Base-by-base conservation (phyloP, 2,329 filamentous ascomycete genomes). In the Cladorrhinum sp. region DNA sequence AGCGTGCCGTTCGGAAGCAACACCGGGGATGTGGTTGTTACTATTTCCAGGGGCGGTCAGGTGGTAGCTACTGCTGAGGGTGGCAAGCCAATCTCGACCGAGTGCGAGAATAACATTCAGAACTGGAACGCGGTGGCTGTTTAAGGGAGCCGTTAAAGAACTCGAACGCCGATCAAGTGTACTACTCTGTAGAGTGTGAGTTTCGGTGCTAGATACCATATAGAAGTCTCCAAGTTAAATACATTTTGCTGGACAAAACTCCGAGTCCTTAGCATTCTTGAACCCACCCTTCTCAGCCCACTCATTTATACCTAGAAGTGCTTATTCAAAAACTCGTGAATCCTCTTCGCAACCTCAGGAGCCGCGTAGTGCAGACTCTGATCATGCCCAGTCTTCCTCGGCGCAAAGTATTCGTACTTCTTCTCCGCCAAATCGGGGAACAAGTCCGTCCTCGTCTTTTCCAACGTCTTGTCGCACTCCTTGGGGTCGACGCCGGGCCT, bases 111-210 rank as follows among this genome's bases (percentile, higher is more conserved):
- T 36, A 54, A 57, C 2, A 49, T 64, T 7, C 57, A 63, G 55
- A 67, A 67, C 28, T 67, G 66, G 66, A 66, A 67, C 50, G 64
- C 64, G 1, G 63, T 64, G 5, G 58, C 58, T n/a, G 28, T 66
- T 2, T 62, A 57, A 28, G n/a, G n/a, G n/a, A n/a, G n/a, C n/a
- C n/a, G n/a, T n/a, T n/a, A n/a, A n/a, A n/a, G n/a, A n/a, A n/a
- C n/a, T n/a, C n/a, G n/a, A n/a, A n/a, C n/a, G n/a, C n/a, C n/a
- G n/a, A n/a, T n/a, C n/a, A n/a, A n/a, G n/a, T n/a, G n/a, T n/a
- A n/a, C n/a, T n/a, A n/a, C n/a, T n/a, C n/a, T n/a, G n/a, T n/a
- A n/a, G n/a, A n/a, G n/a, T n/a, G n/a, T n/a, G n/a, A n/a, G n/a
- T n/a, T n/a, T n/a, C n/a, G n/a, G n/a, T n/a, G n/a, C n/a, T n/a